Base-by-base conservation (phyloP, 257 asterid species). In the Solanum chilense region DNA sequence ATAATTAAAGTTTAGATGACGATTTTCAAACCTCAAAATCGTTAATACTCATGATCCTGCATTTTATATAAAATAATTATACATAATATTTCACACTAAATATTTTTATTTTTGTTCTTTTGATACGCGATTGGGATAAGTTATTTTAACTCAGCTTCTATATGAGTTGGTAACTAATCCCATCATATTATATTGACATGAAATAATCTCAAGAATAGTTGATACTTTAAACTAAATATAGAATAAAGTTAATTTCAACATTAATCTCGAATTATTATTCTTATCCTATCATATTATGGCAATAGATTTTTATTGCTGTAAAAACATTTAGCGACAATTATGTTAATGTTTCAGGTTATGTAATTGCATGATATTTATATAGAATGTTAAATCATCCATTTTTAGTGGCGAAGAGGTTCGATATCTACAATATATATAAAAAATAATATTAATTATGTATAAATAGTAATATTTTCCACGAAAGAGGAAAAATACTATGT, bases 121-220 rank as follows among this genome's bases (percentile, higher is more conserved):
- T 33, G 23, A 12, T 71, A 9, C 0, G 3, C 3, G 1, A 9
- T 52, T 0, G 2, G 0, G 0, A 60, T 21, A 20, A 5, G 21
- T 56, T 56, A 20, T 56, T 7, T 56, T 6, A 52, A 8, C 25
- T 9, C 25, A 12, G 0, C 2, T 62, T 4, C 5, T 62, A 4
- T 23, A 23, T n/a, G 14, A n/a, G 14, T 5, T 62, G 5, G 7
- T 23, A n/a, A 64, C 5, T 9, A 62, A 25, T n/a, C 7, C 6
- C 3, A 11, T 4, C 7, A n/a, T 64, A 64, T 64, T 47, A 47
- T 25, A 12, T 2, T 12, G 10, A 4, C 2, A 64, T 62, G 2
- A 62, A 1, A 25, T 25, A 25, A 5, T 66, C 5, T 25, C 5
- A 1, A 66, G 18, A n/a, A n/a, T 66, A 66, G 6, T 6, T 2